Evolutionary conservation across 2,329 filamentous ascomycete genomes (phyloP), one percentile per base, ranked within the genome.

Genomic region (Sporothrix curviconia): DNA sequence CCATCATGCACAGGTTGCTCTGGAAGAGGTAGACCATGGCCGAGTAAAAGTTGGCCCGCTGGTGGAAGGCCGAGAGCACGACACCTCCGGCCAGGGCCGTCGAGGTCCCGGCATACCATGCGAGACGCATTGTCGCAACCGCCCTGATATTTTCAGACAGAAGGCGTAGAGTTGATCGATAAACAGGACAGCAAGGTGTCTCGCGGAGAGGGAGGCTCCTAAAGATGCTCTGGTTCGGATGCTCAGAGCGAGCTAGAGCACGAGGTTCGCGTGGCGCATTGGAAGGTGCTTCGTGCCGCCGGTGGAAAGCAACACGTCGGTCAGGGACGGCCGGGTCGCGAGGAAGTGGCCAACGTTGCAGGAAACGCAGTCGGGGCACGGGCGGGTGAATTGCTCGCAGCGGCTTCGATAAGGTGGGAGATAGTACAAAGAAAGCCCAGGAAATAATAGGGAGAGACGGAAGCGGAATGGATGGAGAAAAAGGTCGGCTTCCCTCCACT

Each of bases 41-140:
- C 56, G 92, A 95, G 76, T 99, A 99, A 79, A 97, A 99, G 74
- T 99, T 99, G 62, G 94, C 87, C 63, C 94, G 85, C 75, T 97
- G 90, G 69, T 94, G 88, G 73, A 97, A 92, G 61, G 94, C 92
- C 69, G 92, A 94, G 59, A 95, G 74, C 60, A 96, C 80, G 59
- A 96, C 91, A 66, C 85, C 83, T 63, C 84, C 87, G 66, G 92
- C 92, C 69, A 95, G 85, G 73, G 85, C 86, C 71, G 88, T 85
- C 56, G 92, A 96, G 72, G 84, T 80, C 76, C 79, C 79, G 67
- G 80, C 78, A 68, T 83, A 84, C 79, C 79, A 82, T 62, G 75
- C 74, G 64, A 83, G 70, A 68, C 81, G 78, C 81, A 83, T 83
- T 7, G 15, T 44, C 66, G 71, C 79, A 68, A 69, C n/a, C n/a